A percentile compares a stretch with the other conserved stretches of the same genome.
phyloP scores from a whole-genome alignment of 2,329 filamentous ascomycete species.

The Ophiostoma perfectum region DNA sequence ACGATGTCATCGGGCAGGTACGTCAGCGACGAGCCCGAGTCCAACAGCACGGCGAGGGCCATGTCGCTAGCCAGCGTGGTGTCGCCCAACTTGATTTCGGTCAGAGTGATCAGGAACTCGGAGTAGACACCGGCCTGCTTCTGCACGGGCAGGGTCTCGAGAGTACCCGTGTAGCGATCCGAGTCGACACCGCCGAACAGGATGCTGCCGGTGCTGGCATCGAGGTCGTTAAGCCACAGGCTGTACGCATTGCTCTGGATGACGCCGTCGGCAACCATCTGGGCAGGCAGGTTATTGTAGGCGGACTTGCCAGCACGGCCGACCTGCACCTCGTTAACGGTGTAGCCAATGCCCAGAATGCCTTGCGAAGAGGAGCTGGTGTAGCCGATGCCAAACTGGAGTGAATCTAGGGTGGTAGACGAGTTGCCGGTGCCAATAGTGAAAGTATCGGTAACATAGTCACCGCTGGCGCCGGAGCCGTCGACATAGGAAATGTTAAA shows the following conservation, averaged over 20 bases:
- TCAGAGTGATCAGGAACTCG: constrained; percentile 67
- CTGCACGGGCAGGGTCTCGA: constrained; percentile 64
- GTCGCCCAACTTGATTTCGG: constrained; percentile 45
- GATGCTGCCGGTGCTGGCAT: constrained; percentile 59
- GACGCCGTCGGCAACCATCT: constrained; percentile 54
- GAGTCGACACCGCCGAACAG: constrained; percentile 72
- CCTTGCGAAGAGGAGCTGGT: constrained; percentile 56
- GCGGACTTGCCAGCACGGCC: constrained; percentile 46
- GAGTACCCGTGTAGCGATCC: constrained; percentile 55
- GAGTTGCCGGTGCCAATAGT: constrained; percentile 41
- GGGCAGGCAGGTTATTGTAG: constrained; percentile 66
- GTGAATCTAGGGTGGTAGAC: constrained; percentile 31
- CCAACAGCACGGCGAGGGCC: constrained; percentile 60
- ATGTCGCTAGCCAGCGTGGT: constrained; percentile 41
- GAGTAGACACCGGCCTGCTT: constrained; percentile 45
- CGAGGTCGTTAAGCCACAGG: constrained; percentile 68
- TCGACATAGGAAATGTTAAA: constrained; percentile 91
- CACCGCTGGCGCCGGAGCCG: constrained; percentile 67
- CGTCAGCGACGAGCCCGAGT: constrained; percentile 63
- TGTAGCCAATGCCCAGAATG: constrained; percentile 81
- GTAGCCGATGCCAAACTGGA: constrained; percentile 74
- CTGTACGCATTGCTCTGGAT: constrained; percentile 67
- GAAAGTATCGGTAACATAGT: constrained; percentile 74
- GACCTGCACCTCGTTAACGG: constrained; percentile 69
- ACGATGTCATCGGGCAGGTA: constrained; percentile 58